Conservation (phyloP, 2,329 filamentous ascomycete species). For the Ophiocordyceps unilateralis region DNA sequence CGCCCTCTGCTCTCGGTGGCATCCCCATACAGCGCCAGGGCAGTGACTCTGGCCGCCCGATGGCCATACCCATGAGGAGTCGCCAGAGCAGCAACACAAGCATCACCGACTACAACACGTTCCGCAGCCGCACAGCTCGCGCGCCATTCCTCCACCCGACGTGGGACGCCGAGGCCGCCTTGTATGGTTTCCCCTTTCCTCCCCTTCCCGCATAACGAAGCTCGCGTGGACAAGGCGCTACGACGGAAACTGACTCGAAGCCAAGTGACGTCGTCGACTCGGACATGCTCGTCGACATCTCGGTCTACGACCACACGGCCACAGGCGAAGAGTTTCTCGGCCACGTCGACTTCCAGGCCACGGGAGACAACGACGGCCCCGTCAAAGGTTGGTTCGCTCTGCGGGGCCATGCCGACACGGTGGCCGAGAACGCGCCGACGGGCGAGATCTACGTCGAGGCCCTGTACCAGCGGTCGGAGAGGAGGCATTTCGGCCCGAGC, state of each 20-base stretch:
- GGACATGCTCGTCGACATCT: conserved; percentile 79
- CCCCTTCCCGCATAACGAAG: neutral
- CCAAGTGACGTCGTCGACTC: conserved; percentile 79
- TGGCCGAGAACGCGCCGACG: conserved; percentile 53
- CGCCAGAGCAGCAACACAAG: conserved; percentile 94
- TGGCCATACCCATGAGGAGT: conserved; percentile 94
- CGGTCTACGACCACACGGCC: conserved; percentile 70
- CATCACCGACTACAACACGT: conserved; percentile 44
- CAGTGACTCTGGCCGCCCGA: conserved; percentile 67
- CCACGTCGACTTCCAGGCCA: conserved; percentile 66
- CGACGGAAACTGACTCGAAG: conserved; percentile 4
- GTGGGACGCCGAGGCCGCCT: conserved; percentile 90
- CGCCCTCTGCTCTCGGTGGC: conserved; percentile 34
- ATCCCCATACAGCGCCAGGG: conserved; percentile 51
- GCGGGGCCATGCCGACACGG: conserved; percentile 55
- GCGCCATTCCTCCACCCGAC: conserved; percentile 61
- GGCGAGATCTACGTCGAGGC: conserved; percentile 85
- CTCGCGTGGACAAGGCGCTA: neutral
- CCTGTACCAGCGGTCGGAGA: conserved; percentile 70
- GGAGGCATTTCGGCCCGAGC: conserved; percentile 81
- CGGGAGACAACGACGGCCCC: conserved; percentile 46
- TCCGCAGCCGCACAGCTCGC: conserved; percentile 39
- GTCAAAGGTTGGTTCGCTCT: conserved; percentile 77
- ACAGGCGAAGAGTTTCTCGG: conserved; percentile 83
- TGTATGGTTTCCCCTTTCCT: conserved; percentile 45